Base-by-base conservation (phyloP, 306 rosid species). In the Dryas drummondii region DNA sequence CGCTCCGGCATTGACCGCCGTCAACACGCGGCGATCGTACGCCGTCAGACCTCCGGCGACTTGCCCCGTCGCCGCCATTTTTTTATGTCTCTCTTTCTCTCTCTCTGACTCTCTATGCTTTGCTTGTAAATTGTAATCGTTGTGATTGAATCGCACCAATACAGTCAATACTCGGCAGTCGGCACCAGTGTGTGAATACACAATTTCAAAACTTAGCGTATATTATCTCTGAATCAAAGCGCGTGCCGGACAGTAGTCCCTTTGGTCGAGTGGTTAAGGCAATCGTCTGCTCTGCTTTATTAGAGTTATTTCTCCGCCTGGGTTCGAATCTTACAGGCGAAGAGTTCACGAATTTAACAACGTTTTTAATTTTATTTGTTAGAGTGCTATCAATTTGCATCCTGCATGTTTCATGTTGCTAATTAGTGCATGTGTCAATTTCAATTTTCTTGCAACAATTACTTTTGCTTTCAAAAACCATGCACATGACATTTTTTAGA, bases 1-100 rank as follows among this genome's bases (percentile, higher is more conserved):
- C 11, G 99, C 96, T 9, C 96, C 97, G 78, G 82, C 85, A 79
- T 81, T 89, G 47, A 94, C 87, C 0, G 84, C 87, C 37, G 88
- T 76, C 58, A 94, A 81, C 50, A 94, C 77, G 42, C 27, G 72
- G 47, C 97, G 93, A 76, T 92, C 88, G 74, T 87, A 84, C 41
- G 85, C 87, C 42, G 93, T 79, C 44, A 94, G 70, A 66, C 68
- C 17, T 41, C 86, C 96, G 81, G 79, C 81, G 66, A 80, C 79
- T 6, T 79, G 81, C 69, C 49, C 82, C 66, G 83, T 41, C 77
- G 81, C 68, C 85, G 82, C 82, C 97, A 89, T 90, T 87, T 53
- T 46, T 59, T 47, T 7, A 26, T 45, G 47, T n/a, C 22, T 56
- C 22, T 47, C 41, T 59, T 46, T 7, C 41, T 45, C 52, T n/a